Base-by-base conservation (phyloP, 2,329 filamentous ascomycete species). In the Pseudonectria buxi region DNA sequence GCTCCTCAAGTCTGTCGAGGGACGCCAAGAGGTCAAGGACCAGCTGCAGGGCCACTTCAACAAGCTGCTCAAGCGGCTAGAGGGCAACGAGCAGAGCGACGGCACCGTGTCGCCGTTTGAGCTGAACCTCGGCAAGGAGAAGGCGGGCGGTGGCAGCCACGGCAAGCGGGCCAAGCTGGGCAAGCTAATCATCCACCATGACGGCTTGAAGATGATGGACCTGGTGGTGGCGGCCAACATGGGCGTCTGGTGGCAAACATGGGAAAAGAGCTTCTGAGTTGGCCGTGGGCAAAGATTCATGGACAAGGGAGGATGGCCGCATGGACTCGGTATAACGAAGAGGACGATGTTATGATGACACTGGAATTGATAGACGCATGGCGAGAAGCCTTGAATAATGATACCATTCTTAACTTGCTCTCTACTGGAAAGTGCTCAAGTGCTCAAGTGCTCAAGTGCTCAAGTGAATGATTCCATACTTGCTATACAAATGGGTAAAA, bases 201-300 rank as follows among this genome's bases (percentile, higher is more conserved):
- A 94, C 52, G 92, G 92, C 0, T 64, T 94, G 46, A 94, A 94
- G 67, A 96, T 98, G 90, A 62, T 96, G 51, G 92, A 98, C 67
- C 61, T 98, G 39, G 69, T 94, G 1, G 86, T 98, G 14, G 86
- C 90, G 4, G 84, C 88, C 10, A 95, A 95, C 55, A 76, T 98
- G 63, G 87, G 85, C 1, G 67, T 96, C 12, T 98, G 89, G 86
- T 96, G 90, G 89, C 80, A 81, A 50, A 79, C 85, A 4, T 95
- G 88, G 75, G 83, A 86, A 50, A 71, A 65, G 51, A 69, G 62
- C 54, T 64, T 63, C 40, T 64, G 45, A 53, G 15, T n/a, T n/a
- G n/a, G n/a, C n/a, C n/a, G n/a, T n/a, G n/a, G n/a, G n/a, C n/a
- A n/a, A n/a, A n/a, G n/a, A n/a, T n/a, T n/a, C n/a, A n/a, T n/a